Conservation (phyloP, 495 filamentous ascomycete species). For the Aspergillus biplanus region DNA sequence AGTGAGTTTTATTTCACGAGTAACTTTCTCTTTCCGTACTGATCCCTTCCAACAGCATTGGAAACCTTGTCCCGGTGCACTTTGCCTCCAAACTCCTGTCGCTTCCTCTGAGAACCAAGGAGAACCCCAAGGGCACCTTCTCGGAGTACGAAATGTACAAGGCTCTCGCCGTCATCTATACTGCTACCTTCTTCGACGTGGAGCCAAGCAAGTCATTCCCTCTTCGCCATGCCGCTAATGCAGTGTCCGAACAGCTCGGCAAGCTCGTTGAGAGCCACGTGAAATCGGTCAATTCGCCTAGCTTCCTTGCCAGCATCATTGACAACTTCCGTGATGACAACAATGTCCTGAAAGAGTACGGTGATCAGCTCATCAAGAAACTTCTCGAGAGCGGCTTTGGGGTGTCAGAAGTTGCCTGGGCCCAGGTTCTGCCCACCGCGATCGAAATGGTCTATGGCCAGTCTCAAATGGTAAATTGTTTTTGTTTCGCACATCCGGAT, state of each 20-base stretch:
- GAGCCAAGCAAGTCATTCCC: constrained; percentile 57
- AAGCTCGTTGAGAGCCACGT: constrained; percentile 64
- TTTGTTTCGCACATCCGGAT: no score
- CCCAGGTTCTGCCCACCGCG: constrained; percentile 66
- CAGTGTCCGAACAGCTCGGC: constrained; percentile 65
- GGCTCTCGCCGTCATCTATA: constrained; percentile 70
- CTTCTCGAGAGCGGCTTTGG: constrained; percentile 67
- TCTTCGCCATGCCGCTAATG: constrained; percentile 63
- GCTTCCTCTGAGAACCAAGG: constrained; percentile 72
- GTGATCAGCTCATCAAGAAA: constrained; percentile 68
- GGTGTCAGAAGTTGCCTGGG: constrained; percentile 72
- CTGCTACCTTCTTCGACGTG: constrained; percentile 58
- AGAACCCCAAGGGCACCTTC: constrained; percentile 70
- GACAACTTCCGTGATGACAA: constrained; percentile 58
- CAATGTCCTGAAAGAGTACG: constrained; percentile 64
- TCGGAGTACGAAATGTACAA: constrained; percentile 80
- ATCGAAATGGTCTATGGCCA: constrained; percentile 70
- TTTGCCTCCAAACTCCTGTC: constrained; percentile 75
- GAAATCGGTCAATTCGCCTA: constrained; percentile 62
- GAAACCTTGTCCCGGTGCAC: constrained; percentile 71
- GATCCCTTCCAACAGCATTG: constrained; percentile 47
- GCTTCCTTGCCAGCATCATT: constrained; percentile 59
- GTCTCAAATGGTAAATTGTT: constrained; percentile 55
- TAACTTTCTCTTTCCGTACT: not conserved
- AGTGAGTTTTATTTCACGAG: constrained; percentile 44